These are phyloP conservation scores for Cadophora luteo-olivacea DNA, from an alignment of 2,329 filamentous ascomycete genomes.

Conservation along the genomic window DNA sequence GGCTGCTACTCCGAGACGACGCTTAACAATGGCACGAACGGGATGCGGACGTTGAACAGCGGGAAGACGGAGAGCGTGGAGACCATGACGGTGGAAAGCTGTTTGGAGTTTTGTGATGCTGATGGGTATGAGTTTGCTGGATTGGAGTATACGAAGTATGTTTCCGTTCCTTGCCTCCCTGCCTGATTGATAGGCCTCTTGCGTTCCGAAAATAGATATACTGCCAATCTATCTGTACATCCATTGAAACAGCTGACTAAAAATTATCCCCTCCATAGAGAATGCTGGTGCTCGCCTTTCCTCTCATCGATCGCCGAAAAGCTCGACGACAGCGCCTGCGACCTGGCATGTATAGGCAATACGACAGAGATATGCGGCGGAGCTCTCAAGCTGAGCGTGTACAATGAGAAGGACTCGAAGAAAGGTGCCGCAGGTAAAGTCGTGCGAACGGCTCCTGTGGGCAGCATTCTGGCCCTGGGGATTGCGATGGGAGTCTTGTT, in stretches of 20 bases:
- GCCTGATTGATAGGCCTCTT: neutral
- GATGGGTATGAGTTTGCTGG: conserved; percentile 37
- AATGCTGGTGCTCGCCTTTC: conserved; percentile 65
- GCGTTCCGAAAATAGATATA: too few relatives aligned
- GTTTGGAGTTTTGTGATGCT: conserved; percentile 34
- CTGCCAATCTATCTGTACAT: neutral
- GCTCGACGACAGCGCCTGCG: conserved; percentile 56
- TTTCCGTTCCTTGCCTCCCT: conserved; percentile 8
- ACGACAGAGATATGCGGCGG: conserved; percentile 60
- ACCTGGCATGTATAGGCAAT: conserved; percentile 61
- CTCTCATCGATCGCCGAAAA: conserved; percentile 55
- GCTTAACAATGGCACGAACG: conserved; percentile 32
- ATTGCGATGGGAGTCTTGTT: conserved; percentile 37
- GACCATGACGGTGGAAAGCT: conserved; percentile 38
- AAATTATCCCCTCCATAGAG: conserved; percentile 46
- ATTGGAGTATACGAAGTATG: conserved; percentile 42
- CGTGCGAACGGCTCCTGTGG: conserved; percentile 29
- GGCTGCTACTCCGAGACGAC: conserved; percentile 51
- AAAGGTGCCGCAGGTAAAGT: conserved; percentile 31
- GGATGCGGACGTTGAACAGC: conserved; percentile 33
- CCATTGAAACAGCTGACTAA: neutral
- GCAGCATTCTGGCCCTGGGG: conserved; percentile 36
- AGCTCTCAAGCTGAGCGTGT: conserved; percentile 55
- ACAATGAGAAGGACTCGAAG: conserved; percentile 40
- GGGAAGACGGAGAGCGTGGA: conserved; percentile 30